These are phyloP conservation scores for Thalassiosira pacifica DNA, from an alignment of 352 stramenopile species.

Conservation along the genomic window DNA sequence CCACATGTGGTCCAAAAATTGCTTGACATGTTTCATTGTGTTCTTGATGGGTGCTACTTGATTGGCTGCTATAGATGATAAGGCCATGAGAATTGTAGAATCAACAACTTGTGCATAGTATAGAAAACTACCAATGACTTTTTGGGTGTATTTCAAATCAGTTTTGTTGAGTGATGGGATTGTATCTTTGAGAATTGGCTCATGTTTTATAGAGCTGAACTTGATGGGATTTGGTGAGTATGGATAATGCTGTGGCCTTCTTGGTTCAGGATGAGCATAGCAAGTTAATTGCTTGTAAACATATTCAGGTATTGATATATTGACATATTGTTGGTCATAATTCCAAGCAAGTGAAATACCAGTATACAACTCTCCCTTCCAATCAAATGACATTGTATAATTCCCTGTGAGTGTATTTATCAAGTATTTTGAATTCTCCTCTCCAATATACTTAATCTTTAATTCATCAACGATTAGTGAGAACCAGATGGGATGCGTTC, in stretches of 20 bases:
- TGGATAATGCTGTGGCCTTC: constrained; percentile 1
- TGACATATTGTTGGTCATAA: neutral
- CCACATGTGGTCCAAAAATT: constrained; percentile 53
- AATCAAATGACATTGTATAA: no score
- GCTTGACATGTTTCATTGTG: constrained; percentile 20
- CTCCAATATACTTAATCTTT: neutral
- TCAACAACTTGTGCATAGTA: constrained; percentile 53
- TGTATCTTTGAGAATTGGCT: neutral
- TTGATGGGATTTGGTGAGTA: constrained; percentile 15
- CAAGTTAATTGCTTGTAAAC: constrained; percentile 13
- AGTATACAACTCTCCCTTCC: no score
- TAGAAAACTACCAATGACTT: constrained; percentile 45
- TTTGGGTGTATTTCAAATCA: constrained; percentile 28
- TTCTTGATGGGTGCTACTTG: constrained; percentile 31
- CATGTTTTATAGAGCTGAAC: constrained; percentile 11
- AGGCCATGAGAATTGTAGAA: constrained; percentile 33
- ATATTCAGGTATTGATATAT: constrained; percentile 19
- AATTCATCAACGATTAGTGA: neutral
- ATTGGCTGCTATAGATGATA: no score
- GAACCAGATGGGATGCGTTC: neutral
- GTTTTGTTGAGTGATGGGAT: neutral
- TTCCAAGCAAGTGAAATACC: no score
- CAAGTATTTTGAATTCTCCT: neutral
- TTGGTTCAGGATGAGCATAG: neutral
- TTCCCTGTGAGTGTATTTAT: no score